phyloP scores from a whole-genome alignment of 345 rosid species.

The Populus nigra region DNA sequence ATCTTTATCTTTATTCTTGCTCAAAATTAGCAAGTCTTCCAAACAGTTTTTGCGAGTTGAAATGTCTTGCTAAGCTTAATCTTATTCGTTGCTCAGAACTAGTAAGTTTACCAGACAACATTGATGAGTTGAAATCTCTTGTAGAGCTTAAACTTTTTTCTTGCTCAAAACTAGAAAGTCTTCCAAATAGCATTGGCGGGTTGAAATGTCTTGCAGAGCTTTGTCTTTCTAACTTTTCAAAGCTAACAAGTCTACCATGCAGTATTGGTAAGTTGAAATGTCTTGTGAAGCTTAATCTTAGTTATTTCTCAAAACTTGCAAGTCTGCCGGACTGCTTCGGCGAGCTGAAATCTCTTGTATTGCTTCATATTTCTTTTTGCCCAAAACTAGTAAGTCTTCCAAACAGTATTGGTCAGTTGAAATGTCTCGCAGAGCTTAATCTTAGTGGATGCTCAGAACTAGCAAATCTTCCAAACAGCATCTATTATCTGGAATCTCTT shows the following conservation, averaged over 20 bases:
- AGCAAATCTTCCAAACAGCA: no score
- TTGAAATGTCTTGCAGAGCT: not conserved
- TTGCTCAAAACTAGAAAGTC: no score
- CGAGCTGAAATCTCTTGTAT: not conserved
- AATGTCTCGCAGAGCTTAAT: no score
- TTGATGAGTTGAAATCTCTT: not conserved
- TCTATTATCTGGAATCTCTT: no score
- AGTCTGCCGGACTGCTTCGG: not conserved
- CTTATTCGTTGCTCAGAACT: no score
- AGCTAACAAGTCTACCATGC: no score
- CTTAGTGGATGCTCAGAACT: no score
- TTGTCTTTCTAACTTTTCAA: no score
- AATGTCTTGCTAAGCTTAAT: not conserved
- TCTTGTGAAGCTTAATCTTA: not conserved
- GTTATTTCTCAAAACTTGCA: not conserved
- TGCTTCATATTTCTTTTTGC: no score
- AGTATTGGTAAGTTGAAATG: not conserved
- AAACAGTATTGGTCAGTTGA: fast-evolving
- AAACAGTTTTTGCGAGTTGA: not conserved
- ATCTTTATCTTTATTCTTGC: not conserved
- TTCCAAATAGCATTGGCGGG: not conserved
- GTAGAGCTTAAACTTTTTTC: no score
- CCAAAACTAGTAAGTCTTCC: no score
- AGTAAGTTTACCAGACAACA: no score
- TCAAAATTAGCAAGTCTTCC: not conserved